phyloP scores from a whole-genome alignment of 2,329 filamentous ascomycete species.

The Sordariomycetes sp. region DNA sequence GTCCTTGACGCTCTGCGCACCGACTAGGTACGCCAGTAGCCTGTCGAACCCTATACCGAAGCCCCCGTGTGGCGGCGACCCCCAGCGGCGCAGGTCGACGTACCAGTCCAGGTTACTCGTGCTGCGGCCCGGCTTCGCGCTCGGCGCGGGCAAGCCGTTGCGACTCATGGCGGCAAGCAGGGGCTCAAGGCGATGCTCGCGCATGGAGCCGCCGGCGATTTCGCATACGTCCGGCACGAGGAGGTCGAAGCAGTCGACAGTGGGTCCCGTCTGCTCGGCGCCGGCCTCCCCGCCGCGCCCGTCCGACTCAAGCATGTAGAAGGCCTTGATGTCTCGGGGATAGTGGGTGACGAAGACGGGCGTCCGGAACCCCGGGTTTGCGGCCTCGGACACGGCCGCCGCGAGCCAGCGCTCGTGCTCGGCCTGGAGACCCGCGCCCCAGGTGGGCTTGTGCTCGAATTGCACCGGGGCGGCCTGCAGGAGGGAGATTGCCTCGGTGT shows the following conservation, averaged over 20 bases:
- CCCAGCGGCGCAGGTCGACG: conserved; percentile 76
- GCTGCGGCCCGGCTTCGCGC: conserved; percentile 6
- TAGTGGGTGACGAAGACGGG: conserved; percentile 93
- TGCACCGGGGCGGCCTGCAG: conserved; percentile 47
- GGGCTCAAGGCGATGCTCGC: conserved; percentile 64
- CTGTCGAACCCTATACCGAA: conserved; percentile 88
- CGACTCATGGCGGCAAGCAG: conserved; percentile 61
- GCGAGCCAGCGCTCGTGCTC: conserved; percentile 92
- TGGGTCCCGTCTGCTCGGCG: conserved; percentile 24
- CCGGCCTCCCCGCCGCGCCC: neutral
- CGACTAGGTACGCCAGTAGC: conserved; percentile 71
- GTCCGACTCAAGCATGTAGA: conserved; percentile 49
- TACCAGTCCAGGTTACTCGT: conserved; percentile 62
- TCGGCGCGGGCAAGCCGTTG: conserved; percentile 46
- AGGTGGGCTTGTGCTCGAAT: conserved; percentile 61
- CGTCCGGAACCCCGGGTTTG: conserved; percentile 32
- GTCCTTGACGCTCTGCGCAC: conserved; percentile 74
- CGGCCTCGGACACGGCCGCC: conserved; percentile 42
- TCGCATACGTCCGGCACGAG: conserved; percentile 79
- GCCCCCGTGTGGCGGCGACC: conserved; percentile 83
- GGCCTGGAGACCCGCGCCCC: conserved; percentile 68
- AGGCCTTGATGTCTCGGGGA: conserved; percentile 80
- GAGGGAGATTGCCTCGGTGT: conserved; percentile 62
- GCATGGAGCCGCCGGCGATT: conserved; percentile 79
- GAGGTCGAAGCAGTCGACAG: conserved; percentile 85